Conservation (phyloP, 169 alveolate genomes). For the Sarcocystis neurona region DNA sequence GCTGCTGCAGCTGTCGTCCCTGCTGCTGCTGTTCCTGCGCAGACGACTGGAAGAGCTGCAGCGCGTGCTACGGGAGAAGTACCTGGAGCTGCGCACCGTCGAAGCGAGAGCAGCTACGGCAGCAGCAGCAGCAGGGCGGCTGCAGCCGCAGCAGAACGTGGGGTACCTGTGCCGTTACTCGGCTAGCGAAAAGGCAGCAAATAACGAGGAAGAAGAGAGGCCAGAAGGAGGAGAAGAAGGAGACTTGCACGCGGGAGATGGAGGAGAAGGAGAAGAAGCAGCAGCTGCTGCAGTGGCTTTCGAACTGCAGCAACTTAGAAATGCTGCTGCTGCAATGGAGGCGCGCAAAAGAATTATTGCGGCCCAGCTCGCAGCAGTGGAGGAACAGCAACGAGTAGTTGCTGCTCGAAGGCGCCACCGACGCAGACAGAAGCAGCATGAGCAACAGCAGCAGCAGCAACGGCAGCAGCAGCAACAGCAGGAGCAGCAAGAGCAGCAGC, state of each 20-base stretch:
- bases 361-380: too few species aligned
- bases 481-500: not conserved
- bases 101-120: not conserved
- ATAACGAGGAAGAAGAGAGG: too few species aligned
- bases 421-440: not conserved
- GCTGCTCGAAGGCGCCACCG: not conserved
- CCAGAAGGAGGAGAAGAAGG: not conserved
- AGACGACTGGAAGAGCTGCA: constrained; percentile 18
- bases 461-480: constrained; percentile 1
- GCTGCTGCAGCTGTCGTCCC: too few species aligned
- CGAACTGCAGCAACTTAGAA: not conserved
- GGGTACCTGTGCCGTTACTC: too few species aligned
- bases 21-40: not conserved
- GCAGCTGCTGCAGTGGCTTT: constrained; percentile 26
- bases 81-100: not conserved
- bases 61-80: not conserved
- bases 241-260: not conserved
- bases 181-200: too few species aligned
- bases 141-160: not conserved
- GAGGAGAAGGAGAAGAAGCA: not conserved
- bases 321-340: not conserved
- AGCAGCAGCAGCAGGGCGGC: not conserved
- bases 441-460: constrained; percentile 40
- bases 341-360: too few species aligned
- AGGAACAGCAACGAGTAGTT: not conserved